Evolutionary conservation across 139 green algal genomes (phyloP), one percentile per base, ranked within the genome.

Genomic region (Auxenochlorella pyrenoidosa): DNA sequence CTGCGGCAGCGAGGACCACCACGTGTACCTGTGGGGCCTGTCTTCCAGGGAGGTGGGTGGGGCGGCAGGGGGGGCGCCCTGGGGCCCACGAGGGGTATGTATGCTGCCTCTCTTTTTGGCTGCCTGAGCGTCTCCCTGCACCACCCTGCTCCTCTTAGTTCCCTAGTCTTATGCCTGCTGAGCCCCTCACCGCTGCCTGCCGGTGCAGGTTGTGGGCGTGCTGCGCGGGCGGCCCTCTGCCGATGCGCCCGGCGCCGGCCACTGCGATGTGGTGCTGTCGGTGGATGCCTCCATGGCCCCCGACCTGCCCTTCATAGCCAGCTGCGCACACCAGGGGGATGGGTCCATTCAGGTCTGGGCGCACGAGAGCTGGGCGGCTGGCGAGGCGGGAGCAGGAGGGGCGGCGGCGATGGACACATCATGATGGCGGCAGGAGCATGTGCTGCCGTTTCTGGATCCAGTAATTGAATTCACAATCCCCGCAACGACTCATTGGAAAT

Each of bases 21-120:
- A 79, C 76, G 86, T 98, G 26, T 94, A 90, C 79, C 51, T 97
- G n/a, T 99, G 96, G 92, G 92, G 96, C 70, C 86, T 99, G 22
- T 95, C 96, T 76, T 93, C 68, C 12, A 85, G 65, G 41, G 6
- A 76, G 80, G 80, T 85, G 79, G 36, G 79, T 21, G 19, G 54
- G 16, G 54, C 54, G 54, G 54, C 15, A 63, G 54, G 15, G 54
- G 54, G 54, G 54, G 2, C 54, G 54, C 47, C 12, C 8, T 6
- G 8, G 47, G 47, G 47, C 12, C 8, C 8, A 58, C 12, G 47
- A 12, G 12, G 47, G 47, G 47, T 12, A 58, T 58, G 47, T 12
- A 12, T 54, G 54, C 54, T 13, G 54, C 54, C 54, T 63, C 8
- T 8, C 54, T 63, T 8, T 24, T 24, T 63, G 54, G 47, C 54